phyloP scores from a whole-genome alignment of 2,329 filamentous ascomycete species.

The Trichoderma citrinoviride region DNA sequence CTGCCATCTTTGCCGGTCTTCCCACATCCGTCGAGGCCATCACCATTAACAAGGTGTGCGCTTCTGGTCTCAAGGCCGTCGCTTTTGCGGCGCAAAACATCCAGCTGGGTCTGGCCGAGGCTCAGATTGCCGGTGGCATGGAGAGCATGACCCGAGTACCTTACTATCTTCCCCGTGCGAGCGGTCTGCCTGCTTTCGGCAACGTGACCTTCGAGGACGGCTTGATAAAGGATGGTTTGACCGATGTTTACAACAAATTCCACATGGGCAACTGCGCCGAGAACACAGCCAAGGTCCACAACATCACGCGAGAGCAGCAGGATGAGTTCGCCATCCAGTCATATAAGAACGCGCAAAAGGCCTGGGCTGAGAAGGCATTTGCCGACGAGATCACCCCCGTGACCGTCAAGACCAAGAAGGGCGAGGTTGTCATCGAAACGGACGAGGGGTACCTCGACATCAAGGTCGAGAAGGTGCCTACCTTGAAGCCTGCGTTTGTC shows the following conservation, averaged over 20 bases:
- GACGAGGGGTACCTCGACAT: constrained; percentile 90
- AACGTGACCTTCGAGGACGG: constrained; percentile 87
- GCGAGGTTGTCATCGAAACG: constrained; percentile 71
- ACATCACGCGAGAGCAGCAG: constrained; percentile 79
- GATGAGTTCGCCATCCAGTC: constrained; percentile 87
- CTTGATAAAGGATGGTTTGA: constrained; percentile 88
- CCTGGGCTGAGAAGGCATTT: constrained; percentile 81
- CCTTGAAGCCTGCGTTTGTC: constrained; percentile 87
- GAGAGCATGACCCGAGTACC: constrained; percentile 96
- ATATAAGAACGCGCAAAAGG: constrained; percentile 84
- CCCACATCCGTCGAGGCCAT: constrained; percentile 78
- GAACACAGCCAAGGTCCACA: constrained; percentile 84
- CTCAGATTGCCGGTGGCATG: constrained; percentile 92
- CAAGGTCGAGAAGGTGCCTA: constrained; percentile 81
- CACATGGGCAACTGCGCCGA: constrained; percentile 99
- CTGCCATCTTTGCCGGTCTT: constrained; percentile 82
- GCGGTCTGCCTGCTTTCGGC: constrained; percentile 79
- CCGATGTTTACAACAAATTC: constrained; percentile 94
- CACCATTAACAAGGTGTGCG: constrained; percentile 98
- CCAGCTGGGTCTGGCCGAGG: constrained; percentile 83
- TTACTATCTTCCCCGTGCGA: constrained; percentile 83
- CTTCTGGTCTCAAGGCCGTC: constrained; percentile 91
- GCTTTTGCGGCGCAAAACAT: constrained; percentile 90
- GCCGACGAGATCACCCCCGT: constrained; percentile 88
- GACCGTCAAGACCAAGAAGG: constrained; percentile 79